Base-by-base conservation (phyloP, 140 eudicot species). In the Anethum foeniculum region DNA sequence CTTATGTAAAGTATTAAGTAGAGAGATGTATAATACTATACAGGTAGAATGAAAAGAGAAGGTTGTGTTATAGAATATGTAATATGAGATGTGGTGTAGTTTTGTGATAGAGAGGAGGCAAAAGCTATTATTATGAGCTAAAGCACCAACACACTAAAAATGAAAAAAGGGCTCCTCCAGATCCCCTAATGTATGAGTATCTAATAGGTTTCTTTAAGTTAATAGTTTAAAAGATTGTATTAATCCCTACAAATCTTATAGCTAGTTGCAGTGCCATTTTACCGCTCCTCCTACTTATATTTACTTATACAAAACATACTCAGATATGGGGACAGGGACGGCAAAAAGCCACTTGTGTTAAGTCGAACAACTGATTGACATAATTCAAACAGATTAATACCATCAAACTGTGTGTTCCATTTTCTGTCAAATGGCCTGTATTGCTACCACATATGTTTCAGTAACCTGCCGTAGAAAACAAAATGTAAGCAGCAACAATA, bases 201-300 rank as follows among this genome's bases (percentile, higher is more conserved):
- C 67, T 58, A 23, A 21, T 25, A 46, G 27, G 16, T 74, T 49
- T 56, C 78, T 44, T 44, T 11, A 44, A 3, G 44, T 21, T 25
- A 23, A 39, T 72, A n/a, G 77, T 72, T 41, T 8, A 28, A 72
- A 41, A 23, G 52, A n/a, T 72, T 72, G 18, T 23, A 4, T 0
- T 21, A 7, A 41, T 72, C 34, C 34, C 0, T 21, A 9, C 44
- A 36, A 71, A 41, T 11, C 52, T 39, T 72, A 16, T 1, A 19
- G 30, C 18, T 12, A 47, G 18, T 72, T 72, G 14, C 34, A 39
- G 77, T 72, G 77, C 77, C 6, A 23, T 25, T 23, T 72, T 21
- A 72, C 77, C 8, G 77, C 77, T 72, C 77, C 77, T 41, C 34
- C 77, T 34, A 41, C 77, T 72, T 18, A 39, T 15, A 14, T 34